A percentile compares a stretch with the other conserved stretches of the same genome.
Conservation (phyloP, 495 filamentous ascomycete genomes). For the Neurospora sp. region DNA sequence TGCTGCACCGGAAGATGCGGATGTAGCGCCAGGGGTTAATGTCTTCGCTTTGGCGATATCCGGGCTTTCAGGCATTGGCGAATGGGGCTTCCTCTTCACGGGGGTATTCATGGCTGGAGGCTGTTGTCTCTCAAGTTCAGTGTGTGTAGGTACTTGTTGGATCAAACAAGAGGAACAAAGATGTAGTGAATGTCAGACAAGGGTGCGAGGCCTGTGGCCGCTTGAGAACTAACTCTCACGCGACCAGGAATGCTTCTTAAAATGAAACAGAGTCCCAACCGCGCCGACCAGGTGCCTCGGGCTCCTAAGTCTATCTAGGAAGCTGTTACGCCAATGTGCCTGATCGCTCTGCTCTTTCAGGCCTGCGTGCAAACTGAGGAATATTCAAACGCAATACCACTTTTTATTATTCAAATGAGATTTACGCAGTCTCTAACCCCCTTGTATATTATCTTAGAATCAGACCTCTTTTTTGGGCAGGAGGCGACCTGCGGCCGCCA, state of each 20-base stretch:
- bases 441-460: too few species aligned
- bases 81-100: background rate
- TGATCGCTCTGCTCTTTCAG: too few species aligned
- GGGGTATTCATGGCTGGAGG: background rate
- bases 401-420: too few species aligned
- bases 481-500: too few species aligned
- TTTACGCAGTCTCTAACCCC: too few species aligned
- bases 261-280: too few species aligned
- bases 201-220: background rate
- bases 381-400: too few species aligned
- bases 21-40: background rate
- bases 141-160: background rate
- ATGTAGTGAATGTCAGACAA: background rate
- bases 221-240: background rate
- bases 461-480: too few species aligned
- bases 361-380: too few species aligned
- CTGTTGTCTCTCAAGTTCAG: background rate
- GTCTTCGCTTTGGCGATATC: background rate
- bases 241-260: too few species aligned
- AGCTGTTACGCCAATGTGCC: background rate
- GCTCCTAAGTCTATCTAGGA: background rate
- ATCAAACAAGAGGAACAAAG: background rate
- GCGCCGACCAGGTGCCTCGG: background rate
- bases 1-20: background rate
- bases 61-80: background rate